Conservation (phyloP, 2,329 filamentous ascomycete genomes). For the Coniochaeta sp. region DNA sequence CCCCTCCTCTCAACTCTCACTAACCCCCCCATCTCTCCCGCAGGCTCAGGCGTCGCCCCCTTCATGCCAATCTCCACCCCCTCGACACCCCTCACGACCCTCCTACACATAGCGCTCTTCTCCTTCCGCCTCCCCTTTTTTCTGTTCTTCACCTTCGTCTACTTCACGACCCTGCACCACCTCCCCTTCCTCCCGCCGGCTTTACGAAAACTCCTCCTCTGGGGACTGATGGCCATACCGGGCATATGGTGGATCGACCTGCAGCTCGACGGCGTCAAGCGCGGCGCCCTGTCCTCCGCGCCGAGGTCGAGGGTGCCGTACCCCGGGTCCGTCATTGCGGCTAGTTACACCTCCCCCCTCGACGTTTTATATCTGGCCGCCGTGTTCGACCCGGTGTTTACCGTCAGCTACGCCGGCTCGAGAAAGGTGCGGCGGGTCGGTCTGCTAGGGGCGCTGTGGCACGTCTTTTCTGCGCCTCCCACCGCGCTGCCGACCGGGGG, state of each 20-base stretch:
- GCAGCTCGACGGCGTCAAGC: conserved; percentile 94
- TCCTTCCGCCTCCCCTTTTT: conserved; percentile 74
- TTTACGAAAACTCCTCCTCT: conserved; percentile 76
- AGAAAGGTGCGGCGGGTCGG: conserved; percentile 70
- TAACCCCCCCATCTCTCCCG: not conserved
- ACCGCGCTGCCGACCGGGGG: conserved; percentile 37
- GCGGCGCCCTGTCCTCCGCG: conserved; percentile 75
- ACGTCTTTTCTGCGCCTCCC: conserved; percentile 38
- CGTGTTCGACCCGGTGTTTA: conserved; percentile 95
- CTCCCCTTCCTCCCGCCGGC: conserved; percentile 55
- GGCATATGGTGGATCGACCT: conserved; percentile 98
- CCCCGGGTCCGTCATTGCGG: conserved; percentile 75
- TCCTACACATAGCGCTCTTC: conserved; percentile 68
- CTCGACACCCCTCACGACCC: conserved; percentile 52
- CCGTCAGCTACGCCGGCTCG: conserved; percentile 69
- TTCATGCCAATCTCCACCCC: conserved; percentile 78
- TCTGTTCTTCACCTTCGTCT: conserved; percentile 56
- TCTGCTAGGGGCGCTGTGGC: conserved; percentile 66
- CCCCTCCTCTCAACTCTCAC: not conserved
- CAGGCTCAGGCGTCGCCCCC: conserved; percentile 91
- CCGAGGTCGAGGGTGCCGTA: conserved; percentile 69
- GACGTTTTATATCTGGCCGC: conserved; percentile 91
- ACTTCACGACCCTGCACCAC: conserved; percentile 78
- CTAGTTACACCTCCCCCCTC: conserved; percentile 86
- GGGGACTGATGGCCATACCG: conserved; percentile 79